A percentile compares a stretch with the other conserved stretches of the same genome.
Conservation (phyloP, 306 rosid genomes). For the Citrullus mucosospermus region DNA sequence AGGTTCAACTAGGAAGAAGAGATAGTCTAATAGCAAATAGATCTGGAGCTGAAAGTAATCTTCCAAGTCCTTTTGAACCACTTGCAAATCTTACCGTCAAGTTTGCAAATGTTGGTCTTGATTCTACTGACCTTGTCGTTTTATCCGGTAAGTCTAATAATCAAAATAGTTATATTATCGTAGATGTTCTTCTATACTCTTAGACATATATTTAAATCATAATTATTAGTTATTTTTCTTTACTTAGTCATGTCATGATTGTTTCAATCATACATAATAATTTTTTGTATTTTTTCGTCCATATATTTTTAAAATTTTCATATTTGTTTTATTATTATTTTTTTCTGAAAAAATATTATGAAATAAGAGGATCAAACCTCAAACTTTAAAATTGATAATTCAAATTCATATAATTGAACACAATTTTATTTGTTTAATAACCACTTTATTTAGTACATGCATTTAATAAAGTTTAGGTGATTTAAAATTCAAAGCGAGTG, state of each 20-base stretch:
- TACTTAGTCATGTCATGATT: no score
- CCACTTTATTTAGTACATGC: neutral
- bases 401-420: no score
- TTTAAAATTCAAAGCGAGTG: neutral
- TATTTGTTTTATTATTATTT: no score
- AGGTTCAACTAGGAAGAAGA: constrained; percentile 53
- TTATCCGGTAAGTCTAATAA: constrained; percentile 41
- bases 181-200: neutral
- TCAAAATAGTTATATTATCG: no score
- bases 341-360: no score
- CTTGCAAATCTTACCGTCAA: constrained; percentile 35
- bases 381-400: no score
- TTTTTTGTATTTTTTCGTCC: no score
- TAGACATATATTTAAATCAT: neutral
- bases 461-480: neutral
- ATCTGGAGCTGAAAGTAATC: constrained; percentile 34
- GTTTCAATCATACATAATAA: no score
- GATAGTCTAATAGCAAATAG: constrained; percentile 53
- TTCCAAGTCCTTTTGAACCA: constrained; percentile 47
- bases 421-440: neutral
- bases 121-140: constrained; percentile 56
- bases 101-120: constrained; percentile 40
- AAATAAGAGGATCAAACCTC: no score
- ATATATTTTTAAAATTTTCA: no score
- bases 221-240: no score